phyloP scores from a whole-genome alignment of 1,284 basidiomycete genomes.

The Ceratobasidium sp. region DNA sequence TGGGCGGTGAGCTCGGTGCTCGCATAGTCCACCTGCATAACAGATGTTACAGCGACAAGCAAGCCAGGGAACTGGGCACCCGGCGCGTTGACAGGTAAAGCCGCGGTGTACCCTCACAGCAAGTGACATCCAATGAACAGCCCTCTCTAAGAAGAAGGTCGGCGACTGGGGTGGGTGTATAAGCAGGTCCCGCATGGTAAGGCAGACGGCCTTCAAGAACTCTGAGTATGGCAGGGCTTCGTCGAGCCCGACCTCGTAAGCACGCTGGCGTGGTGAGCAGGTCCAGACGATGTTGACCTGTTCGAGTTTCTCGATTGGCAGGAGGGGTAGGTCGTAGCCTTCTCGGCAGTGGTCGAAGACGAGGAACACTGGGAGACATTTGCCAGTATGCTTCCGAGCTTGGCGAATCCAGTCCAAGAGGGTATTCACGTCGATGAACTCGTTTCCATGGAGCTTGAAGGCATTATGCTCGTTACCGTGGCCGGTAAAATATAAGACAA shows the following conservation, averaged over 20 bases:
- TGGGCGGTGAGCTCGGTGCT: neutral
- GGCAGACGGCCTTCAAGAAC: neutral
- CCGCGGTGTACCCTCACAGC: neutral
- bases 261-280: neutral
- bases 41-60: neutral
- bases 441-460: neutral
- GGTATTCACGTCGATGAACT: neutral
- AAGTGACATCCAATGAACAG: neutral
- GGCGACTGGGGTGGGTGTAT: neutral
- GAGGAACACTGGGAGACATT: neutral
- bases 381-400: neutral
- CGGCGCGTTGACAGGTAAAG: neutral
- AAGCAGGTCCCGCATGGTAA: neutral
- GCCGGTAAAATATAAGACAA: slow-evolving; percentile 7
- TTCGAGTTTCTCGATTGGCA: neutral
- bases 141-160: neutral
- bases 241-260: neutral
- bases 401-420: neutral
- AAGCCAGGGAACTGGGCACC: neutral
- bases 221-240: neutral
- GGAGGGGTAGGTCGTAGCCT: neutral
- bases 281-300: neutral
- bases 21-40: neutral
- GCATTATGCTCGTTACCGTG: neutral
- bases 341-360: slow-evolving; percentile 8